Conservation (phyloP, 2,329 filamentous ascomycete species). For the Talaromyces sp. region DNA sequence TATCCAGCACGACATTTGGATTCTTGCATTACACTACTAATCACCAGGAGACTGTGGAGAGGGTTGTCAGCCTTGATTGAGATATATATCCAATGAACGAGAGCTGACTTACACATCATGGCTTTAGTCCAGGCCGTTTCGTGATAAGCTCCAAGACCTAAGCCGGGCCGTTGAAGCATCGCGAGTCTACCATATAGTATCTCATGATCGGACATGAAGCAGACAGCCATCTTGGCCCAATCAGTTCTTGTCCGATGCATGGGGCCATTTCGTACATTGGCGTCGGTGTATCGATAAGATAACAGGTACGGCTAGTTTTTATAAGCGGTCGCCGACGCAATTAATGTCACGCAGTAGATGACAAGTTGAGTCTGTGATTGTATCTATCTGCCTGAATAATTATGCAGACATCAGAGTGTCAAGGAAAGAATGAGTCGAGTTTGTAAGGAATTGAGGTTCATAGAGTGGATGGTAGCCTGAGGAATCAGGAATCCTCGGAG, state of each 20-base stretch:
- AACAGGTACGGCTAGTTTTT: neutral
- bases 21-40: neutral
- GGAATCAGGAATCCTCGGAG: neutral
- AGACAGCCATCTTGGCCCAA: neutral
- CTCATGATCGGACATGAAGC: neutral
- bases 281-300: slow-evolving; percentile 1
- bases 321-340: neutral
- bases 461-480: neutral
- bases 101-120: neutral
- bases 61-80: neutral
- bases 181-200: neutral
- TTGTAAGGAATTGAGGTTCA: neutral
- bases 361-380: neutral
- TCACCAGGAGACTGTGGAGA: neutral
- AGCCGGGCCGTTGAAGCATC: neutral
- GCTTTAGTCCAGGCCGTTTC: neutral
- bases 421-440: neutral
- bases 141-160: neutral
- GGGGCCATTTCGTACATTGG: slow-evolving; percentile 3
- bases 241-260: slow-evolving; percentile 6
- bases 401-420: no score
- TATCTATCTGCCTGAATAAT: neutral
- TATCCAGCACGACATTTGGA: neutral
- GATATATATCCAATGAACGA: neutral
- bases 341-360: no score